phyloP scores from a whole-genome alignment of 306 rosid genomes.

The Cicer judaicum region DNA sequence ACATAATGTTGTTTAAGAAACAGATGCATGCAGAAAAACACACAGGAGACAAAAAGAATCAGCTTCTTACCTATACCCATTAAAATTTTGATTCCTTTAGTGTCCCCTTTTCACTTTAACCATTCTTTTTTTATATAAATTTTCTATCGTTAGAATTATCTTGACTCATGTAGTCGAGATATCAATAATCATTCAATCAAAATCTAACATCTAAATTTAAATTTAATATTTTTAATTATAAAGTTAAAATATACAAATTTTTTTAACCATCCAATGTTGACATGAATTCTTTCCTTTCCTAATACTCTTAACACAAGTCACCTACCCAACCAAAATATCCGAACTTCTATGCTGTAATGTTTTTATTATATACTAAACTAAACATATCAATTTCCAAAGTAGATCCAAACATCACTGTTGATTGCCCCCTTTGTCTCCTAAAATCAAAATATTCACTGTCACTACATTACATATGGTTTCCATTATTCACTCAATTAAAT shows the following conservation, averaged over 20 bases:
- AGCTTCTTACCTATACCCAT: slow-evolving; percentile 21
- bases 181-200: too few relatives aligned
- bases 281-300: background rate
- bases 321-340: slow-evolving; percentile 26
- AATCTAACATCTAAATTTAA: too few relatives aligned
- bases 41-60: slow-evolving; percentile 51
- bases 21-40: slow-evolving; percentile 26
- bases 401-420: slow-evolving; percentile 47
- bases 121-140: too few relatives aligned
- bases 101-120: too few relatives aligned
- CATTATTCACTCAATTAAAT: slow-evolving; percentile 38
- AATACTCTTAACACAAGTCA: slow-evolving; percentile 39
- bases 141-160: too few relatives aligned
- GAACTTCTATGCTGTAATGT: slow-evolving; percentile 45
- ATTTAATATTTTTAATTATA: too few relatives aligned
- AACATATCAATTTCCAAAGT: slow-evolving; percentile 53
- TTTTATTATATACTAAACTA: slow-evolving; percentile 41
- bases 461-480: slow-evolving; percentile 40
- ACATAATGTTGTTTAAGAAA: slow-evolving; percentile 42
- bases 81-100: slow-evolving; percentile 43
- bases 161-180: too few relatives aligned
- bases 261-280: too few relatives aligned
- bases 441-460: slow-evolving; percentile 43
- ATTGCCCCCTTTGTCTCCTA: slow-evolving; percentile 55
- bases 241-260: too few relatives aligned